Evolutionary conservation across 129 eudicot genomes (phyloP).

Genomic region (Artemisia annua): DNA sequence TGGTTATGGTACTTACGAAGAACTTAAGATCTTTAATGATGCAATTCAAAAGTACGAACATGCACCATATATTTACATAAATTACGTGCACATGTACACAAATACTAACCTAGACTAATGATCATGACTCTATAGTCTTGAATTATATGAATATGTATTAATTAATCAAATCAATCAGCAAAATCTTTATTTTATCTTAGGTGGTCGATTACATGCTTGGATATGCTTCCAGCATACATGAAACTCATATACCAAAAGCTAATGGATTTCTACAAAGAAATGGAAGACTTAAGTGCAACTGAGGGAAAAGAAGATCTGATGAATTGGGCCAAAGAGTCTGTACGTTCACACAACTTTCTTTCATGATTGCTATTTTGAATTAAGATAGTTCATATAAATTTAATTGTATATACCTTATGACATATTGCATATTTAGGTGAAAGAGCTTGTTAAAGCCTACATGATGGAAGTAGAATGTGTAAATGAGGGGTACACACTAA

Average conservation of each 20-base stretch:
- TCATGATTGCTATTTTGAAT: background rate
- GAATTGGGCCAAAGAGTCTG: conserved; percentile 16
- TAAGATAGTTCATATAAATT: background rate
- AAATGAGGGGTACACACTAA: conserved; percentile 21
- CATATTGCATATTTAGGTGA: background rate
- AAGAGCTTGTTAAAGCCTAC: conserved; percentile 14
- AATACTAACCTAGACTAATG: background rate
- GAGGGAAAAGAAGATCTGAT: conserved; percentile 1
- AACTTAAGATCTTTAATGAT: conserved; percentile 19
- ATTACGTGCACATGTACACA: background rate
- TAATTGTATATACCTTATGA: background rate
- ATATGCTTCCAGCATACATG: conserved; percentile 29
- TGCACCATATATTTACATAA: background rate
- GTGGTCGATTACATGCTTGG: conserved; percentile 23
- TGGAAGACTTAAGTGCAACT: conserved; percentile 11
- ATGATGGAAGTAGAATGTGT: conserved; percentile 31
- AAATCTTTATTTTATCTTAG: conserved; percentile 1
- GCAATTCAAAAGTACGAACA: conserved; percentile 21
- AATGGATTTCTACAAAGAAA: conserved; percentile 16
- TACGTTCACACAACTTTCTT: background rate
- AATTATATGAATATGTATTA: too few species aligned
- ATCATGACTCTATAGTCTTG: background rate
- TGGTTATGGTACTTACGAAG: conserved; percentile 27
- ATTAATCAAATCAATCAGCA: background rate
- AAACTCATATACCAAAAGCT: conserved; percentile 17